Evolutionary conservation across 2,329 filamentous ascomycete species (phyloP), one percentile per base, ranked within the genome.

Genomic region (Colletotrichum cuscutae): DNA sequence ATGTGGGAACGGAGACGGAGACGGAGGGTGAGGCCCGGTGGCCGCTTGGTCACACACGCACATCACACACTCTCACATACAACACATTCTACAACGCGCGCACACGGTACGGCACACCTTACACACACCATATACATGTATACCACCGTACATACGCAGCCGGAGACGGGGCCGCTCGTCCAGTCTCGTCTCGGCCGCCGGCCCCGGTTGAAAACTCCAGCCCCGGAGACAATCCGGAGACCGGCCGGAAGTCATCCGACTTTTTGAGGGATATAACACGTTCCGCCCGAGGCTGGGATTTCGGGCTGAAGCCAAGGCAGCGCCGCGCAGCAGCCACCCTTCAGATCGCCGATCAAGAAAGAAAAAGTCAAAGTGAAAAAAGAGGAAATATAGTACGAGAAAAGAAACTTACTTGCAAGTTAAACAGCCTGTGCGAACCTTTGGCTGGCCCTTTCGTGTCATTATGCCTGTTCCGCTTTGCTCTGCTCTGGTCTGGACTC

Each of bases 391-490:
- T 22, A 37, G n/a, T 46, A 52, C 30, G 54, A 59, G 32, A 49
- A 8, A 7, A 15, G 5, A 22, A 5, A 70, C 86, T 74, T 76
- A 88, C 87, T 89, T 89, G 86, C 87, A 89, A 58, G 87, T 89
- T 61, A 87, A 80, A 78, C 87, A 89, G 11, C 87, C 87, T 5
- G 85, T 86, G 62, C 84, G 81, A 57, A 86, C 85, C 75, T 86
- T 86, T 30, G 71, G 71, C 22, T 71, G 67, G 28, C 71, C 71
- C 35, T 73, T 73, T 54, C 71, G 64, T 42, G 71, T 65, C 71
- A 70, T 72, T 65, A 49, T 69, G 49, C 32, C 22, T 46, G 52
- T 9, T 42, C 60, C 46, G 61, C 11, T 15, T 19, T 42, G 37
- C 37, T 42, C 15, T 15, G 37, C 13, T 42, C 37, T 42, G 37